A percentile compares a stretch with the other conserved stretches of the same genome.
These are phyloP conservation scores for Eucalyptus globulus DNA, from an alignment of 345 rosid species.

Conservation along the genomic window DNA sequence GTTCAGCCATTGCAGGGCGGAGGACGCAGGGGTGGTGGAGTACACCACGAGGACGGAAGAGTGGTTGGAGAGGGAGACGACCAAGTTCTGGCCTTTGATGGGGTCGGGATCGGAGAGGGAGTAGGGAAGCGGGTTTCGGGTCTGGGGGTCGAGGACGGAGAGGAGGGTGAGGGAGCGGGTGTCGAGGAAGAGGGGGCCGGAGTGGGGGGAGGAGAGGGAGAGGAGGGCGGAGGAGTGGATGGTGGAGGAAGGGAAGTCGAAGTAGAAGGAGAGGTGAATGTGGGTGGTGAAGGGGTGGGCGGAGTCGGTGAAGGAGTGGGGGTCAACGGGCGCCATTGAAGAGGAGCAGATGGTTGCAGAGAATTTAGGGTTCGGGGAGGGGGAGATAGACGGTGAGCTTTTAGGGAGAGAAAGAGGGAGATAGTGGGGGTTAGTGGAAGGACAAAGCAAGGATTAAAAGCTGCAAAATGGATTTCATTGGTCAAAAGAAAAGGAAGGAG, in stretches of 20 bases:
- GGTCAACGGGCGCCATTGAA: constrained; percentile 68
- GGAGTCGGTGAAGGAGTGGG: constrained; percentile 79
- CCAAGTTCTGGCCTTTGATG: constrained; percentile 37
- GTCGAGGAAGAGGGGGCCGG: constrained; percentile 57
- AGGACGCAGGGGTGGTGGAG: constrained; percentile 59
- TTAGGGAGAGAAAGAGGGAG: not conserved
- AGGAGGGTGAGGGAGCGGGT: constrained; percentile 48
- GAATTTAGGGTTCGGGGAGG: not conserved
- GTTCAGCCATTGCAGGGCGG: constrained; percentile 88
- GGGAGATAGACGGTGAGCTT: not conserved
- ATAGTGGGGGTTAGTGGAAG: not conserved
- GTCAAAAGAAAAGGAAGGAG: not conserved
- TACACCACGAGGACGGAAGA: constrained; percentile 28
- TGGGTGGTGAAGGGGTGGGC: constrained; percentile 59
- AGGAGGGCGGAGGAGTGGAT: constrained; percentile 75
- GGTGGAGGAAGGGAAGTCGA: constrained; percentile 59
- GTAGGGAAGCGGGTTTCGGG: constrained; percentile 31
- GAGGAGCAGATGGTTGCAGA: not conserved
- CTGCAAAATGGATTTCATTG: not conserved
- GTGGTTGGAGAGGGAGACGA: constrained; percentile 28
- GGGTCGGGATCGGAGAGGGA: constrained; percentile 28
- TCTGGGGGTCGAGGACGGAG: constrained; percentile 27
- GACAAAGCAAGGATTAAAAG: not conserved
- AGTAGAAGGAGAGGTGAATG: constrained; percentile 58
- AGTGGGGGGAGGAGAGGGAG: constrained; percentile 31